Evolutionary conservation across 192 early-diverging fungal genomes (phyloP), one percentile per base, ranked within the genome.

Genomic region (Coemansia sp.): DNA sequence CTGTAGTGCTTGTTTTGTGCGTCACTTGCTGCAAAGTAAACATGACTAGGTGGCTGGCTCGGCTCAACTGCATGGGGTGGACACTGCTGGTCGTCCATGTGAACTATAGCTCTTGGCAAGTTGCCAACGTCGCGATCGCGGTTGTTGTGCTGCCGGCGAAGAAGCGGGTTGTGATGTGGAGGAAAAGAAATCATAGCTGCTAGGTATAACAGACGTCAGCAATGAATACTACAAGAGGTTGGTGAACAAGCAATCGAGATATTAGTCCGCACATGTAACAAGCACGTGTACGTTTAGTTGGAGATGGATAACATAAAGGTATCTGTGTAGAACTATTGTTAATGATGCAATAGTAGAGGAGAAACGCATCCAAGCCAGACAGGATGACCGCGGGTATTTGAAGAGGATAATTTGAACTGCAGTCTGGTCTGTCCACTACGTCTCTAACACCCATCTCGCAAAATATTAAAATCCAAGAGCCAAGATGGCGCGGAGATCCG

Each of bases 1-100:
- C 65, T 68, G 22, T 33, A 21, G 40, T 59, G 31, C 14, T 38
- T 42, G 30, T 51, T 33, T 27, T 15, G 38, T 15, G n/a, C 19
- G 21, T 10, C 33, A 3, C 31, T 23, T 15, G 34, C 19, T 26
- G 18, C 10, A 11, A 31, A 29, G 45, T 47, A 30, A 9, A 11
- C 19, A 29, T 15, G 45, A 17, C 31, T 29, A 25, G 31, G 15
- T 47, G 27, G 17, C 26, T 31, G 45, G 3, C 15, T 29, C 15
- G 19, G 45, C 23, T 47, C 45, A 30, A 14, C 14, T 3, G 27
- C 15, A 18, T 47, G 45, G 4, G 11, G 15, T 9, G n/a, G 19
- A 27, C 31, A 18, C 27, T 47, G 45, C 15, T 47, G 45, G 27
- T 43, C 41, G 5, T 5, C 41, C 11, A 25, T 14, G 4, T n/a